These are phyloP conservation scores for Aegilops speltoides DNA, from an alignment of 176 grass and related monocot genomes.

Conservation along the genomic window DNA sequence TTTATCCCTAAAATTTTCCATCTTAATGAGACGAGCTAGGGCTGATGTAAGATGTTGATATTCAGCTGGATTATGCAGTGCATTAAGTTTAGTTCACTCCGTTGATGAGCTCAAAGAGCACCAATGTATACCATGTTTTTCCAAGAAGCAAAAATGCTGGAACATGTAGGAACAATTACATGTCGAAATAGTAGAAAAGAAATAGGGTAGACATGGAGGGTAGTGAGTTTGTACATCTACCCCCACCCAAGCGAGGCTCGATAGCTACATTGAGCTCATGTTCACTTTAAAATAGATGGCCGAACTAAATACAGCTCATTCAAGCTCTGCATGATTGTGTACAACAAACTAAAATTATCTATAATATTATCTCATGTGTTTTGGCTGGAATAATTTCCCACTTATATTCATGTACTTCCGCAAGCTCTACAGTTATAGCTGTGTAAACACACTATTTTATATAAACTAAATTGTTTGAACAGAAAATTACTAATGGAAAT, in stretches of 20 bases:
- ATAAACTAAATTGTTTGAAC: not conserved
- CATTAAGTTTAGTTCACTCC: not conserved
- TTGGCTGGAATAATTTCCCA: not conserved
- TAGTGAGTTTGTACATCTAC: not conserved
- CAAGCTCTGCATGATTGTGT: not conserved
- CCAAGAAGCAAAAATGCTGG: not conserved
- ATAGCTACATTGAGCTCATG: not conserved
- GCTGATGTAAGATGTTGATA: not conserved
- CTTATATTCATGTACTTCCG: not conserved
- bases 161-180: not conserved
- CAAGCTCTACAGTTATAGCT: not conserved
- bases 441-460: constrained; percentile 11
- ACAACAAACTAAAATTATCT: not conserved
- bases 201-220: not conserved
- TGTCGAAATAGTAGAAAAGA: not conserved
- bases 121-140: not conserved
- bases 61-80: not conserved
- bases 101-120: not conserved
- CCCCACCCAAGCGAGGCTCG: not conserved
- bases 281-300: not conserved
- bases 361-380: not conserved
- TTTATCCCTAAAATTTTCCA: not conserved
- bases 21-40: not conserved
- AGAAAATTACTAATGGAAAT: constrained; percentile 21
- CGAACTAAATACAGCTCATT: not conserved